Evolutionary conservation across 2,329 filamentous ascomycete genomes (phyloP), one percentile per base, ranked within the genome.

Genomic region (Aspergillus japonicus): DNA sequence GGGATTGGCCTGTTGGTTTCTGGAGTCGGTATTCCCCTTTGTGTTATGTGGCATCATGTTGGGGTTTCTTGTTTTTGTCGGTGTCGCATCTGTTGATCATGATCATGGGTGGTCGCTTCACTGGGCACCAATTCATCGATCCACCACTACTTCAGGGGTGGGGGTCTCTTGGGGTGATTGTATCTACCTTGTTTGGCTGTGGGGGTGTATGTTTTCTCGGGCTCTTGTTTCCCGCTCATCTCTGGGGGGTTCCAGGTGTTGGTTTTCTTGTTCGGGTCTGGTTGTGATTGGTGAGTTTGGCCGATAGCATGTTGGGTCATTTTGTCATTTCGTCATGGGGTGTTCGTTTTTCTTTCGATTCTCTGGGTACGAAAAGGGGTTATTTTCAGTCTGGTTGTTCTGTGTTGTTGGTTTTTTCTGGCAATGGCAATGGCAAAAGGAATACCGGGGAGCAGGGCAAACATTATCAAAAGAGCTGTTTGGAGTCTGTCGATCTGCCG

Each of bases 21-120:
- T 62, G 70, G 69, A 72, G 68, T 71, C 67, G 65, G 64, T 69
- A 68, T 68, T 65, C 59, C 64, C 63, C 50, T 57, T 62, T 60
- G 47, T 64, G 39, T 62, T 61, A 60, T 62, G 59, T 66, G 65
- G 61, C 63, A 64, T 62, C 58, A 53, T 60, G 52, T 56, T 42
- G 14, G 21, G 56, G 55, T 51, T 5, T 57, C 44, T 54, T 50
- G 52, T 60, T 51, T 50, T 47, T 42, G n/a, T 57, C 50, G 21
- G 54, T 56, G 42, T 50, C 57, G 50, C 56, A 54, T 61, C 29
- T 58, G 53, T 50, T 57, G 29, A 49, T 47, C 48, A 57, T 52
- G 29, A 49, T 47, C 48, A 57, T 52, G 29, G 52, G 21, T 58
- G 53, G 48, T 51, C 47, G 19, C 52, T 48, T 19, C 59, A 31